Conservation (phyloP, 2,329 filamentous ascomycete species). For the Pseudogymnoascus sp. region DNA sequence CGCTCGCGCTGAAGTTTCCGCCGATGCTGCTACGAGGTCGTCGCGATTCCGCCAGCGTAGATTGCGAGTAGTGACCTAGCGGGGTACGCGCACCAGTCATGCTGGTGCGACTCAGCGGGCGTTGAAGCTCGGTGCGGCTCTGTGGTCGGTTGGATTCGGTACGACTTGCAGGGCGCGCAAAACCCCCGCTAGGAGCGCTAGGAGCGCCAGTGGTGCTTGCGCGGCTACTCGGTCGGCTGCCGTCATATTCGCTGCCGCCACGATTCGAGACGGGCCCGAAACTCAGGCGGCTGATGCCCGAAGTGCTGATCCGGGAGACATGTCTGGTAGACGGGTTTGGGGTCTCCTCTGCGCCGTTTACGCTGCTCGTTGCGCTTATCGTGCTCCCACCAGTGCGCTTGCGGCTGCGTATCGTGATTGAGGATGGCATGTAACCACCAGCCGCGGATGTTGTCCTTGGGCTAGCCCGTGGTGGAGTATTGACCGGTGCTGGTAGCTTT, state of each 20-base stretch:
- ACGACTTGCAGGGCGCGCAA: conserved; percentile 16
- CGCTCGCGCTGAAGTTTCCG: conserved; percentile 23
- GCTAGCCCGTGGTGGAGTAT: conserved; percentile 72
- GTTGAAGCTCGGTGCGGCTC: conserved; percentile 24
- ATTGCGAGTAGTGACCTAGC: conserved; percentile 28
- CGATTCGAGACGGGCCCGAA: conserved; percentile 54
- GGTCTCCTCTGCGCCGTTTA: conserved; percentile 25
- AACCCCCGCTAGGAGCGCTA: conserved; percentile 14
- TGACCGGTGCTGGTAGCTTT: conserved; percentile 74
- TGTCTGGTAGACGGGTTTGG: conserved; percentile 38
- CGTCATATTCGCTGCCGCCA: conserved; percentile 19
- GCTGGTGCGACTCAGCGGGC: conserved; percentile 27
- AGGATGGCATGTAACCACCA: conserved; percentile 42
- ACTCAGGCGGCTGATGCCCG: conserved; percentile 53
- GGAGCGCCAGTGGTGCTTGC: conserved; percentile 19
- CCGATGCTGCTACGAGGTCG: conserved; percentile 28
- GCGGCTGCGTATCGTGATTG: conserved; percentile 57
- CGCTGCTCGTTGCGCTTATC: conserved; percentile 22
- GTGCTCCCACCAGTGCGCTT: conserved; percentile 54
- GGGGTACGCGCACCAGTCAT: conserved; percentile 28
- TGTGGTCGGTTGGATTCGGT: conserved; percentile 16
- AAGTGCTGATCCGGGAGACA: conserved; percentile 50
- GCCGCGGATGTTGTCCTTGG: conserved; percentile 46
- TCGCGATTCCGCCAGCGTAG: conserved; percentile 24
- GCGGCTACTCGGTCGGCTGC: conserved; percentile 23